These are phyloP conservation scores for Neurospora sp. DNA, from an alignment of 495 filamentous ascomycete species.

Conservation along the genomic window DNA sequence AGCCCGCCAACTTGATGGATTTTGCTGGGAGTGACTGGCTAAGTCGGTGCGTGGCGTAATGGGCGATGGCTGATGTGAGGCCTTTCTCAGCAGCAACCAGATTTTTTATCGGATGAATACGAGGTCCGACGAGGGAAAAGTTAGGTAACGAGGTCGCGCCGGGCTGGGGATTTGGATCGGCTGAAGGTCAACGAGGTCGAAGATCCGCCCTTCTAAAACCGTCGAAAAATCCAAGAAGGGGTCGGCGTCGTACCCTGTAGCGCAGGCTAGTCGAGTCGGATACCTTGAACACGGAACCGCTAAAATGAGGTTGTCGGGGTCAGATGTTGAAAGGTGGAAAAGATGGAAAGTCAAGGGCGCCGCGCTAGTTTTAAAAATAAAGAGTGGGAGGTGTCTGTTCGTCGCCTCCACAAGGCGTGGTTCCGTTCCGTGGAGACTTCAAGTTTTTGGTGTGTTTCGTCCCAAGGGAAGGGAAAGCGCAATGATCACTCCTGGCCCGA, in stretches of 20 bases:
- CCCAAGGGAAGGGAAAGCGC: not conserved
- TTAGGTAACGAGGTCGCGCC: not conserved
- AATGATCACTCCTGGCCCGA: not conserved
- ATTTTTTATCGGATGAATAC: not conserved
- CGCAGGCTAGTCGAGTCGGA: not conserved
- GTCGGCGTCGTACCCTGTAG: not conserved
- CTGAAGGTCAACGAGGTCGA: not conserved
- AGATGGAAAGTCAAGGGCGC: not conserved
- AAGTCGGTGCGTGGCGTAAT: not conserved
- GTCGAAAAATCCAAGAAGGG: not conserved
- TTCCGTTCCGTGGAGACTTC: not conserved
- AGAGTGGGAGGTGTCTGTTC: not conserved
- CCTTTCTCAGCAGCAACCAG: not conserved
- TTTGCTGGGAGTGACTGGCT: not conserved
- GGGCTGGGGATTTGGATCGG: not conserved
- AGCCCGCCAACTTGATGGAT: slow-evolving; percentile 96
- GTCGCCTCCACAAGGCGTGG: not conserved
- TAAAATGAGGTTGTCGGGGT: not conserved
- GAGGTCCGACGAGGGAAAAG: not conserved
- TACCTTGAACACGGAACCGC: not conserved
- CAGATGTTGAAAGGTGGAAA: not conserved
- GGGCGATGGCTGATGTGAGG: not conserved
- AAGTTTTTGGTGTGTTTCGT: not conserved
- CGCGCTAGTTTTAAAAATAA: not conserved
- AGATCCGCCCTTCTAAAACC: not conserved